phyloP scores from a whole-genome alignment of 2,329 filamentous ascomycete species.

The Trichoderma polysporum region DNA sequence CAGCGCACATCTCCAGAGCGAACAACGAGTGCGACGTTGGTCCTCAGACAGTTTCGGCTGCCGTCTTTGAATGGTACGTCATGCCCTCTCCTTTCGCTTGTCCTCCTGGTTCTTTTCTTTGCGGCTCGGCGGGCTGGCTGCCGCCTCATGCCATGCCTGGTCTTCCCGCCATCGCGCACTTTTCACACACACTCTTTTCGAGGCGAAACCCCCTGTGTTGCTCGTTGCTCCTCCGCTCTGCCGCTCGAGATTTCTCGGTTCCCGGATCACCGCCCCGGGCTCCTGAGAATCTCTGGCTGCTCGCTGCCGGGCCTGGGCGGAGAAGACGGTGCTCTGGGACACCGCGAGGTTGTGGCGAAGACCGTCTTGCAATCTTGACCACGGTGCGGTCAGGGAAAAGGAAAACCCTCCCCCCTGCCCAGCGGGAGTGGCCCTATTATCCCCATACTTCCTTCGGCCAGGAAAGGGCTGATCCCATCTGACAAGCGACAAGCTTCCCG shows the following conservation, averaged over 20 bases:
- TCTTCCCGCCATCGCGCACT: conserved; percentile 9
- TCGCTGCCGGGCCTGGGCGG: neutral
- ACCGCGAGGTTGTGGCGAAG: conserved; percentile 9
- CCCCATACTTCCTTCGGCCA: neutral
- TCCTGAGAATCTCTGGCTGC: conserved; percentile 3
- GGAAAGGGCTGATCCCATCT: conserved; percentile 14
- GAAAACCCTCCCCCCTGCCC: conserved; percentile 12
- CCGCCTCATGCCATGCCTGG: conserved; percentile 3
- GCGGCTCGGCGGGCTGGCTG: neutral
- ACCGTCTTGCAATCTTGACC: conserved; percentile 3
- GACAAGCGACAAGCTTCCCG: conserved; percentile 11
- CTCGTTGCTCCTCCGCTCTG: neutral
- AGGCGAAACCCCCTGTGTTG: neutral
- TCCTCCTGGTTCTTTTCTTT: neutral
- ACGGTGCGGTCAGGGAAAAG: conserved; percentile 18
- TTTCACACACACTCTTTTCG: neutral
- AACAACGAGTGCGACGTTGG: conserved; percentile 17
- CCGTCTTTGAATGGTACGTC: conserved; percentile 22
- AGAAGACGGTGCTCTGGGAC: neutral
- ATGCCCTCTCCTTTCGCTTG: neutral
- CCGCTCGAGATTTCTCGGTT: neutral
- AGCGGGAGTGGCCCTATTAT: conserved; percentile 8
- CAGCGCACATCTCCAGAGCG: conserved; percentile 16
- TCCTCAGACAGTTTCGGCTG: conserved; percentile 7
- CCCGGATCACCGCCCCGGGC: conserved; percentile 16